Conservation (phyloP, 2,329 filamentous ascomycete species). For the Biscogniauxia sp. region DNA sequence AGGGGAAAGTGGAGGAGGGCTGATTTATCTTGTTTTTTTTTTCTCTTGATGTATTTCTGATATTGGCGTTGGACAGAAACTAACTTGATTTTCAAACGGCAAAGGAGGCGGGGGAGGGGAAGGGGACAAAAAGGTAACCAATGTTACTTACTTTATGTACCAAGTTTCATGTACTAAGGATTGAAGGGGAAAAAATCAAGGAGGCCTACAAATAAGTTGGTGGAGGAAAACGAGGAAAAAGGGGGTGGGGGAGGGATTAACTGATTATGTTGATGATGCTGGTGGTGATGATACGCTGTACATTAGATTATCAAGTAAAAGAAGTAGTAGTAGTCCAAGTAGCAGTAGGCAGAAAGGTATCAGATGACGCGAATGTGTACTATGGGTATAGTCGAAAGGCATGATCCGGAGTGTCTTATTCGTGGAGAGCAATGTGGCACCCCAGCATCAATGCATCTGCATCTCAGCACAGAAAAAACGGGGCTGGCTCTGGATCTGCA, state of each 20-base stretch:
- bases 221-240: background rate
- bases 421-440: slow-evolving; percentile 8
- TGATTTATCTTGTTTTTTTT: background rate
- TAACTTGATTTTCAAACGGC: background rate
- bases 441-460: slow-evolving; percentile 12
- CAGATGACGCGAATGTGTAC: background rate
- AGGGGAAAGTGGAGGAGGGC: background rate
- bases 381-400: background rate
- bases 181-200: background rate
- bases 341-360: background rate
- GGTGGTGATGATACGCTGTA: background rate
- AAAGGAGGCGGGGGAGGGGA: no score
- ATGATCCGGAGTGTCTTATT: background rate
- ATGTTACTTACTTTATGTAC: background rate
- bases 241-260: background rate
- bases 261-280: no score
- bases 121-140: background rate
- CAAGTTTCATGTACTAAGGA: no score
- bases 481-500: slow-evolving; percentile 19
- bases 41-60: background rate
- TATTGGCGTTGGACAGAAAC: background rate
- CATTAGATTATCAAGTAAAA: background rate
- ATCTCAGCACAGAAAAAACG: slow-evolving; percentile 10
- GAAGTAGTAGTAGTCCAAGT: no score
- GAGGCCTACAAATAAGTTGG: background rate